Conservation (phyloP, 768 basidiomycete genomes). For the Agaricus subrufescens region DNA sequence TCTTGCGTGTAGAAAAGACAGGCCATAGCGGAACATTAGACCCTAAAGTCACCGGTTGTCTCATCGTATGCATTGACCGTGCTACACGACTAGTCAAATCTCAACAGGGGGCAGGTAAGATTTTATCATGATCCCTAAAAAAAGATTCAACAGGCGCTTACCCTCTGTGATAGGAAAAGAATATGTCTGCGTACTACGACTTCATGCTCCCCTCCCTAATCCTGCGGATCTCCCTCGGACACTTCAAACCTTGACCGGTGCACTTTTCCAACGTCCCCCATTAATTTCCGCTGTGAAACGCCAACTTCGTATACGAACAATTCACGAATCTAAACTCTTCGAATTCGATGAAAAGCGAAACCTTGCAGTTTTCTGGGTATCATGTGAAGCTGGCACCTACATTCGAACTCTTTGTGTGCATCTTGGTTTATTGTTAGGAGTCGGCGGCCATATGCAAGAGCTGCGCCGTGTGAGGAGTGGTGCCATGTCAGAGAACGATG, state of each 20-base stretch:
- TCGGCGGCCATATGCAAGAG: constrained; percentile 99
- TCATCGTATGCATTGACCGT: constrained; percentile 99
- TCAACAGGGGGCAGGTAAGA: constrained; percentile 92
- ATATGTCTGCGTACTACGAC: constrained; percentile 93
- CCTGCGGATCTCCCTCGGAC: constrained; percentile 88
- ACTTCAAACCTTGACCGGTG: constrained; percentile 94
- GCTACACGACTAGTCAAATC: constrained; percentile 97
- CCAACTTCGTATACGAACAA: constrained; percentile 94
- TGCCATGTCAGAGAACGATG: constrained; percentile 96
- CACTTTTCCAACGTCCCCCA: constrained; percentile 97
- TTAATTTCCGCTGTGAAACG: constrained; percentile 99
- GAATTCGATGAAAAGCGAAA: constrained; percentile 98
- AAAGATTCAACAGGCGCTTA: neutral
- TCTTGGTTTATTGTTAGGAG: constrained; percentile 88
- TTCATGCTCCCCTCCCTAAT: constrained; percentile 79
- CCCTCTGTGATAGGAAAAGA: constrained; percentile 69
- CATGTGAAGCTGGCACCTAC: constrained; percentile 96
- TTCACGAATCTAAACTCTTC: constrained; percentile 91
- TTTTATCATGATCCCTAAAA: neutral
- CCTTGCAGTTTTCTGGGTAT: constrained; percentile 97
- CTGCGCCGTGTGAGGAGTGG: constrained; percentile 91
- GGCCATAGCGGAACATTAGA: constrained; percentile 98
- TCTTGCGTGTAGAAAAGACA: constrained; percentile 94
- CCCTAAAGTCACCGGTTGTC: constrained; percentile 97
- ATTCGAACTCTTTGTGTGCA: constrained; percentile 97